Conservation (phyloP, 1,284 basidiomycete species). For the Porodaedalea pini region DNA sequence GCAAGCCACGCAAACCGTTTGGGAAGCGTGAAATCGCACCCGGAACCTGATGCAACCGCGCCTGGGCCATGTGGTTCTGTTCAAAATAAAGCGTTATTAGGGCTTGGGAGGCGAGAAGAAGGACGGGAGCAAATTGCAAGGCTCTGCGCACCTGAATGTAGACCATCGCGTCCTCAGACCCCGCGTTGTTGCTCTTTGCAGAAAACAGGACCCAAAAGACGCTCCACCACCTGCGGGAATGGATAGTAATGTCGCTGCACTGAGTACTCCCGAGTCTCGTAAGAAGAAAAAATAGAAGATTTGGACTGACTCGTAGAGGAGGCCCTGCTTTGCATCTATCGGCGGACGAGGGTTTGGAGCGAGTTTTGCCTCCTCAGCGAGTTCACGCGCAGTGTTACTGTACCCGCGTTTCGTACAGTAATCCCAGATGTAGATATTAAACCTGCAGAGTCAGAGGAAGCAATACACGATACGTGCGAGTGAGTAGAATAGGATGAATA, state of each 20-base stretch:
- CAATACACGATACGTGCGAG: conserved; percentile 1
- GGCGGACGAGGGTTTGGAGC: conserved; percentile 58
- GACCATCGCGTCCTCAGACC: conserved; percentile 62
- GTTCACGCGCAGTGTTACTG: conserved; percentile 60
- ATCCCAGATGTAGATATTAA: conserved; percentile 82
- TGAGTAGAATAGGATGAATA: conserved; percentile 16
- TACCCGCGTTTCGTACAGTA: conserved; percentile 78
- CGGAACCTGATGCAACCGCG: conserved; percentile 31
- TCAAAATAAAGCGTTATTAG: conserved; percentile 35
- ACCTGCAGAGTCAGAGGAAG: conserved; percentile 43
- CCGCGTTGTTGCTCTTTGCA: conserved; percentile 62
- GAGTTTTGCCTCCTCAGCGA: conserved; percentile 61
- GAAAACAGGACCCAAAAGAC: conserved; percentile 82
- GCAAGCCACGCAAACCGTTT: conserved; percentile 23
- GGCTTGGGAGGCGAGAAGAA: conserved; percentile 20
- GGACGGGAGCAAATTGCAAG: conserved; percentile 9
- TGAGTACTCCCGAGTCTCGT: not conserved
- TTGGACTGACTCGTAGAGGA: conserved; percentile 70
- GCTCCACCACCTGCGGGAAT: conserved; percentile 68
- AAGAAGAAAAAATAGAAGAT: not conserved
- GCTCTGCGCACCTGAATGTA: conserved; percentile 59
- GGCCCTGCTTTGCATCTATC: conserved; percentile 76
- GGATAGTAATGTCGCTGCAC: not conserved
- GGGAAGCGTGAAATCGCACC: conserved; percentile 25
- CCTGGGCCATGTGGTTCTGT: conserved; percentile 26